A percentile compares a stretch with the other conserved stretches of the same genome.
phyloP scores from a whole-genome alignment of 148 eudicot genomes.

The Selenicereus undatus region DNA sequence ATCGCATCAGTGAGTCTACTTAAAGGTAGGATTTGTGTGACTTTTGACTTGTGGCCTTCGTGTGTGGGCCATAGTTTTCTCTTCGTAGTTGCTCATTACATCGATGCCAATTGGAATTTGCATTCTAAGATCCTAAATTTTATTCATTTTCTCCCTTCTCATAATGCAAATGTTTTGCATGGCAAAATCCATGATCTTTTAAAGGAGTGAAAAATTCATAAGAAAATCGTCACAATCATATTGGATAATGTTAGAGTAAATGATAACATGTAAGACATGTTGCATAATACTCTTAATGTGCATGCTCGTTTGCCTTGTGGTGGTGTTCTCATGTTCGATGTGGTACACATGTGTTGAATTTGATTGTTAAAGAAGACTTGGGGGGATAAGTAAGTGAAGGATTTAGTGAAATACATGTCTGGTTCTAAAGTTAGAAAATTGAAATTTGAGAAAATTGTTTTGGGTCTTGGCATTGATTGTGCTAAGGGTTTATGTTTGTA shows the following conservation, averaged over 20 bases:
- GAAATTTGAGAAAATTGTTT: constrained; percentile 1
- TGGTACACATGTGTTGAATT: background rate
- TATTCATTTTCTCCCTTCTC: no score
- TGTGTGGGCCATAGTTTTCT: no score
- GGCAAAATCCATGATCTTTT: background rate
- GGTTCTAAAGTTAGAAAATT: background rate
- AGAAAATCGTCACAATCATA: background rate
- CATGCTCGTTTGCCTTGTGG: background rate
- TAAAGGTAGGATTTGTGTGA: no score
- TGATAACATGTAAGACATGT: background rate
- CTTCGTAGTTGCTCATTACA: no score
- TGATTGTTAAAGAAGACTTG: background rate
- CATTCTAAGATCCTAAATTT: no score
- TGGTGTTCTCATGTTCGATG: background rate
- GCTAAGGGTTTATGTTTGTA: background rate
- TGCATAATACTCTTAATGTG: background rate
- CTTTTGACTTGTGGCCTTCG: no score
- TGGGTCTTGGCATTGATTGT: background rate
- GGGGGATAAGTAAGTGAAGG: background rate
- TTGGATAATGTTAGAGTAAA: constrained; percentile 10
- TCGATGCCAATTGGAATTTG: no score
- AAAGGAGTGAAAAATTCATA: background rate
- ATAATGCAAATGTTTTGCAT: background rate
- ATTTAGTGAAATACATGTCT: background rate
- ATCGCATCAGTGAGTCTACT: no score